Conservation (phyloP, 2,329 filamentous ascomycete species). For the Aspergillus sp. region DNA sequence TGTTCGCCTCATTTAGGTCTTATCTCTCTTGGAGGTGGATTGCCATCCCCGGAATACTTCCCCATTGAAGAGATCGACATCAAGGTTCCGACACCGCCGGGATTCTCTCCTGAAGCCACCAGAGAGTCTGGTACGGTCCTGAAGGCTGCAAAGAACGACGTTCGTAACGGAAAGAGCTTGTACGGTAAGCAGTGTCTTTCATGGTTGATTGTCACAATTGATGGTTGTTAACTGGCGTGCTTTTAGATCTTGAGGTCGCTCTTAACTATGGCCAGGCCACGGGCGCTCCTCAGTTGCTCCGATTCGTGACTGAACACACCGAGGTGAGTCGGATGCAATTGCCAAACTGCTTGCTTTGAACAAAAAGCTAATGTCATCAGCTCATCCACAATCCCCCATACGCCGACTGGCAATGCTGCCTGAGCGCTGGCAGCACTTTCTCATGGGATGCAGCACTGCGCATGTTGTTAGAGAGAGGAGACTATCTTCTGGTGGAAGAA, state of each 20-base stretch:
- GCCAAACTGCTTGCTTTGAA: too few relatives aligned
- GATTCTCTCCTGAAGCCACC: slow-evolving; percentile 67
- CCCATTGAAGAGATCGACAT: slow-evolving; percentile 77
- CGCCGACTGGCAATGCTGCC: slow-evolving; percentile 78
- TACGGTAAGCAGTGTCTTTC: slow-evolving; percentile 33
- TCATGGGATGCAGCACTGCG: slow-evolving; percentile 78
- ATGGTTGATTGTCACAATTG: neutral
- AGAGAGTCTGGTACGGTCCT: slow-evolving; percentile 56
- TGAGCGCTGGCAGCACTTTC: slow-evolving; percentile 82
- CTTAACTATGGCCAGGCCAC: slow-evolving; percentile 91
- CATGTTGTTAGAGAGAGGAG: slow-evolving; percentile 71
- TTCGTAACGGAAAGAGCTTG: slow-evolving; percentile 56
- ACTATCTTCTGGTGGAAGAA: slow-evolving; percentile 79
- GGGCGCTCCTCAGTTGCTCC: slow-evolving; percentile 79
- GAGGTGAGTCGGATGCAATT: slow-evolving; percentile 47
- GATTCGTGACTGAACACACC: slow-evolving; percentile 91
- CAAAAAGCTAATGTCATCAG: slow-evolving; percentile 20
- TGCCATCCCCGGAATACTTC: slow-evolving; percentile 87
- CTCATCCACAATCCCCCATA: slow-evolving; percentile 84
- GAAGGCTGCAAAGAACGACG: slow-evolving; percentile 78
- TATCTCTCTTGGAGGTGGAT: slow-evolving; percentile 86
- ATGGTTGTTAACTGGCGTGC: slow-evolving; percentile 4
- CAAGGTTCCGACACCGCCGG: slow-evolving; percentile 64
- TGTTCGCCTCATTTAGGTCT: slow-evolving; percentile 45
- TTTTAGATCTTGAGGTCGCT: slow-evolving; percentile 72